Evolutionary conservation across 352 stramenopile species (phyloP).

Genomic region (Phytopythium aichiense): DNA sequence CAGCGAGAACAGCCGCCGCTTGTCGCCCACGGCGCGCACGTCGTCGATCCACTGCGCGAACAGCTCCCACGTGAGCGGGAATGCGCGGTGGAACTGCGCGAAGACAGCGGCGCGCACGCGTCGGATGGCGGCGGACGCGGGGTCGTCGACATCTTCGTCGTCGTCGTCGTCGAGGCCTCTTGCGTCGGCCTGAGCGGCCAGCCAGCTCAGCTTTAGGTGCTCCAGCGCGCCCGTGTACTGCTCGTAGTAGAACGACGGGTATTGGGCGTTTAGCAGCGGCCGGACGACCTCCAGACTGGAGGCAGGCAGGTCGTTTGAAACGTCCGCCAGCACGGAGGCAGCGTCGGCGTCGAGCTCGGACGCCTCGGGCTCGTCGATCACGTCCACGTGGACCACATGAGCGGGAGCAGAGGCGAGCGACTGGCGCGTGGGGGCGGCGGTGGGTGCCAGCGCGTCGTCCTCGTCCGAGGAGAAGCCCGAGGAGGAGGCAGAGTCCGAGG

Average conservation of each 20-base stretch:
- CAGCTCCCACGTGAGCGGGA: conserved; percentile 55
- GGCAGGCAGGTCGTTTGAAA: not conserved
- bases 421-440: not conserved
- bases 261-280: conserved; percentile 11
- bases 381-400: conserved; percentile 20
- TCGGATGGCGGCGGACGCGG: conserved; percentile 10
- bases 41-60: conserved; percentile 54
- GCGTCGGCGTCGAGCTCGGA: not conserved
- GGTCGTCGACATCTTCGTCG: not conserved
- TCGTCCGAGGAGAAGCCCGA: conserved; percentile 46
- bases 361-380: conserved; percentile 22
- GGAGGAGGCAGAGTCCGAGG: conserved; percentile 21
- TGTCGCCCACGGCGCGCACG: conserved; percentile 9
- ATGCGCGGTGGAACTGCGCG: conserved; percentile 39
- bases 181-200: conserved; percentile 1
- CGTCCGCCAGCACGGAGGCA: not conserved
- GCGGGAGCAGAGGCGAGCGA: not conserved
- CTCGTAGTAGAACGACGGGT: conserved; percentile 28
- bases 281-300: conserved; percentile 18
- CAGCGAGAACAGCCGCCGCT: conserved; percentile 36
- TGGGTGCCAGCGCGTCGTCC: conserved; percentile 16
- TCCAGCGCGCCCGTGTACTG: conserved; percentile 27
- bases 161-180: not conserved
- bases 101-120: conserved; percentile 32
- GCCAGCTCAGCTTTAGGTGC: conserved; percentile 32